These are phyloP conservation scores for Eleusine indica DNA, from an alignment of 176 grass and related monocot genomes.

Conservation along the genomic window DNA sequence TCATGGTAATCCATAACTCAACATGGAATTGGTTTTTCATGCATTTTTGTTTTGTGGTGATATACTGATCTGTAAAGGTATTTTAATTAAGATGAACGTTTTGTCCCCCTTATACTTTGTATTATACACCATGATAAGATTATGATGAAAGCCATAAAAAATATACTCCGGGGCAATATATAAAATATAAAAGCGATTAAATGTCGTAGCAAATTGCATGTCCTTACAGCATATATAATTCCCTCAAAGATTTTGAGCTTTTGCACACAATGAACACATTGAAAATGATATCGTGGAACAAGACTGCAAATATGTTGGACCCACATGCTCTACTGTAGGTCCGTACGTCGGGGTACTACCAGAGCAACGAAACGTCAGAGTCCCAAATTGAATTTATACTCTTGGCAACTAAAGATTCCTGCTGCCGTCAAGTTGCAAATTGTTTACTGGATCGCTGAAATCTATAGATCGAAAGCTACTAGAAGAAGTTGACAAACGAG, in stretches of 20 bases:
- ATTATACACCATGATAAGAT: too few species aligned
- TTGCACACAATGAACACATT: not conserved
- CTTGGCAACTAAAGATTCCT: not conserved
- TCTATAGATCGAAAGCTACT: not conserved
- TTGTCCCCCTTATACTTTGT: too few species aligned
- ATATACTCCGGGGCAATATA: too few species aligned
- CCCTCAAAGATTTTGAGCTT: too few species aligned
- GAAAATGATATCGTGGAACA: not conserved
- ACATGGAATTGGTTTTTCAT: not conserved
- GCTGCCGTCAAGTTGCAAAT: not conserved
- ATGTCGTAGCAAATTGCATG: too few species aligned
- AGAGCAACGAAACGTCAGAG: not conserved
- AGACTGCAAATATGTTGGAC: not conserved
- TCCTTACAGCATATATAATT: too few species aligned
- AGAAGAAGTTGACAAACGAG: constrained; percentile 4
- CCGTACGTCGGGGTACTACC: not conserved
- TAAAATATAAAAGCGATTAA: too few species aligned
- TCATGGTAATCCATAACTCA: not conserved
- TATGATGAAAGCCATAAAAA: too few species aligned
- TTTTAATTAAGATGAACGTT: too few species aligned
- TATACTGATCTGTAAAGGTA: too few species aligned
- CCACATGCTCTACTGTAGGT: not conserved
- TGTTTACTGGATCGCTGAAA: not conserved
- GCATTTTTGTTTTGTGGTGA: too few species aligned
- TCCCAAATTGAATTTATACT: not conserved